These are phyloP conservation scores for Leccinum fallax DNA, from an alignment of 1,284 basidiomycete genomes.

Conservation along the genomic window DNA sequence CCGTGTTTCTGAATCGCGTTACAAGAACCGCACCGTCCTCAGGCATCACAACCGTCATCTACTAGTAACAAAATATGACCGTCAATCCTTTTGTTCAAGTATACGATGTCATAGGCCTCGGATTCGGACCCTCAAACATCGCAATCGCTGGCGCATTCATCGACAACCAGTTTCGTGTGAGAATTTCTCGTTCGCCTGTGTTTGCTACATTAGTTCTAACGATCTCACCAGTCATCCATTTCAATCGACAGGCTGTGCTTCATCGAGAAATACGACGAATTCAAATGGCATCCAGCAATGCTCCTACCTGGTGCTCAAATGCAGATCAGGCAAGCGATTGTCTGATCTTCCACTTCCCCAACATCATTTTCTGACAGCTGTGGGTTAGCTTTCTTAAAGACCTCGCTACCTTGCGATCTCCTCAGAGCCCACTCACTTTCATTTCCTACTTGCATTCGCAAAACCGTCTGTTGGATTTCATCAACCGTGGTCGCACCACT, in stretches of 20 bases:
- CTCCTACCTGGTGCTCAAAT: constrained; percentile 57
- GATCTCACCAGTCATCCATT: constrained; percentile 24
- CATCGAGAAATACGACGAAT: constrained; percentile 51
- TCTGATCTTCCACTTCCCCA: not conserved
- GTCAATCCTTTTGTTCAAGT: constrained; percentile 14
- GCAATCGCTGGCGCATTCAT: constrained; percentile 58
- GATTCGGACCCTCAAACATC: constrained; percentile 62
- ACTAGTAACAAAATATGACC: constrained; percentile 7
- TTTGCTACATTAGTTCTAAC: constrained; percentile 1
- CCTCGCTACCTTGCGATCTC: constrained; percentile 58
- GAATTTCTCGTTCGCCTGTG: constrained; percentile 2
- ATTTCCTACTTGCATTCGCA: constrained; percentile 57
- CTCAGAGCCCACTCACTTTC: constrained; percentile 59
- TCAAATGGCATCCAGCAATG: constrained; percentile 63
- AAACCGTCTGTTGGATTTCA: constrained; percentile 57
- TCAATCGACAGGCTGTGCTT: constrained; percentile 45
- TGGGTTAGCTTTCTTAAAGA: constrained; percentile 57
- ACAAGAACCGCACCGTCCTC: not conserved
- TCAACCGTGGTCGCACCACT: constrained; percentile 87
- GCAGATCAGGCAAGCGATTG: constrained; percentile 53
- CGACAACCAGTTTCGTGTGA: constrained; percentile 35
- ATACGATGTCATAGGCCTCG: constrained; percentile 56
- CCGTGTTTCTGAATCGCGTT: not conserved
- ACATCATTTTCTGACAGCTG: constrained; percentile 12
- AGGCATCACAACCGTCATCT: not conserved